Evolutionary conservation across 495 filamentous ascomycete genomes (phyloP).

Genomic region (Talaromyces liani): DNA sequence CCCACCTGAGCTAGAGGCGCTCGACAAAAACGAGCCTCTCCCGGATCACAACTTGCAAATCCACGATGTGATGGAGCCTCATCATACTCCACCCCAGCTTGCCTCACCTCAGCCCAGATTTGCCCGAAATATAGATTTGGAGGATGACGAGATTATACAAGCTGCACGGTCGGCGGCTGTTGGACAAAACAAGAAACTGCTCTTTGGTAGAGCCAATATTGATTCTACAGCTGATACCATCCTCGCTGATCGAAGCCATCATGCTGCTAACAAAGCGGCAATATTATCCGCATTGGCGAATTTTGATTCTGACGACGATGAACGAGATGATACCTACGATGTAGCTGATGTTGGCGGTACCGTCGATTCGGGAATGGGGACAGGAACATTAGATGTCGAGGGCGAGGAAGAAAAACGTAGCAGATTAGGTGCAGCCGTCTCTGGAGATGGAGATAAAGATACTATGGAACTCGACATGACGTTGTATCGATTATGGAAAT

Average conservation of each 20-base stretch:
- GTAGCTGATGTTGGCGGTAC: conserved; percentile 83
- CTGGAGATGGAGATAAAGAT: conserved; percentile 28
- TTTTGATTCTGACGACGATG: conserved; percentile 93
- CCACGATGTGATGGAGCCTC: conserved; percentile 28
- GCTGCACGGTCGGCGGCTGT: conserved; percentile 38
- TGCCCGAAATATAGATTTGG: conserved; percentile 59
- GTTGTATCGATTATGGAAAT: conserved; percentile 62
- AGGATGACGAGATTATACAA: conserved; percentile 75
- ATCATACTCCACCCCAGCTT: conserved; percentile 28
- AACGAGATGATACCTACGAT: conserved; percentile 97
- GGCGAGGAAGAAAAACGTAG: conserved; percentile 27
- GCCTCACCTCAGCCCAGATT: conserved; percentile 19
- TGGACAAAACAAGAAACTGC: conserved; percentile 52
- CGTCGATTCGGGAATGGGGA: conserved; percentile 49
- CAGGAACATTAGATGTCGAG: conserved; percentile 32
- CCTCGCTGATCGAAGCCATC: conserved; percentile 43
- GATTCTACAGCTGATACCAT: conserved; percentile 57
- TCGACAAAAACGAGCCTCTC: conserved; percentile 35
- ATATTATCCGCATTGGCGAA: conserved; percentile 86
- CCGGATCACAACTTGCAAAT: conserved; percentile 18
- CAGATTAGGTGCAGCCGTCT: conserved; percentile 26
- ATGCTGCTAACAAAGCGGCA: conserved; percentile 67
- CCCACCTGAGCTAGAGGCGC: conserved; percentile 40
- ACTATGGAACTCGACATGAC: conserved; percentile 23
- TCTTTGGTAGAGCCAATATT: conserved; percentile 65